Conservation (phyloP, 2,329 filamentous ascomycete species). For the Aspergillus awamori region DNA sequence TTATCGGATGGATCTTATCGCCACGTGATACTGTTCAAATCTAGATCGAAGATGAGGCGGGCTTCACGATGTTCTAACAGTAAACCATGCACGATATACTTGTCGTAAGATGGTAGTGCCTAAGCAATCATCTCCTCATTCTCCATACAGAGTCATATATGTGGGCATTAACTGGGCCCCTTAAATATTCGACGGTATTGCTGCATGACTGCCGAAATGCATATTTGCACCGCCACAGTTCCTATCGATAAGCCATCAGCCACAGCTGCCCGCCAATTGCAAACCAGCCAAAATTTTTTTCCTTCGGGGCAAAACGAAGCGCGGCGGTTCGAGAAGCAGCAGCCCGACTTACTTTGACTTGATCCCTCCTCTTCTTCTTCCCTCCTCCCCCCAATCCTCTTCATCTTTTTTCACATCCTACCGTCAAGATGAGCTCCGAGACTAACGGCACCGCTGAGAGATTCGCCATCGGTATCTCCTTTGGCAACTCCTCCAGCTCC, state of each 20-base stretch:
- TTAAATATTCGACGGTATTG: not conserved
- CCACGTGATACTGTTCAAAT: slow-evolving; percentile 27
- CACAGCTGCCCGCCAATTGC: slow-evolving; percentile 30
- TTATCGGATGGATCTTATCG: slow-evolving; percentile 27
- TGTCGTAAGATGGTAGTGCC: too few relatives aligned
- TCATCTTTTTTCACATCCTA: slow-evolving; percentile 11
- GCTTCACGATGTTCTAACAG: not conserved
- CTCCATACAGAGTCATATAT: too few relatives aligned
- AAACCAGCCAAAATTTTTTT: slow-evolving; percentile 40
- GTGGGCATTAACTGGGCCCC: too few relatives aligned
- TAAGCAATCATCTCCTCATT: not conserved
- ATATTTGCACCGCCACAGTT: slow-evolving; percentile 32
- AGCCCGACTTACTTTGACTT: slow-evolving; percentile 8
- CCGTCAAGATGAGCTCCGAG: slow-evolving; percentile 54
- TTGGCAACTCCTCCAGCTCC: slow-evolving; percentile 98
- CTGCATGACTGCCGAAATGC: not conserved
- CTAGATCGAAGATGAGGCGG: not conserved
- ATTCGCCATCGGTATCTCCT: slow-evolving; percentile 88
- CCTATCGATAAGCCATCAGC: slow-evolving; percentile 42
- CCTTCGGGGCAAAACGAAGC: slow-evolving; percentile 18
- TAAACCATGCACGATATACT: not conserved
- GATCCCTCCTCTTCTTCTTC: slow-evolving; percentile 10
- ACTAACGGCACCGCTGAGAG: slow-evolving; percentile 57
- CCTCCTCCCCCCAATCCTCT: slow-evolving; percentile 12
- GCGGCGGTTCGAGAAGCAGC: slow-evolving; percentile 12